A percentile compares a stretch with the other conserved stretches of the same genome.
These are phyloP conservation scores for Russula sp. DNA, from an alignment of 768 basidiomycete species.

Conservation along the genomic window DNA sequence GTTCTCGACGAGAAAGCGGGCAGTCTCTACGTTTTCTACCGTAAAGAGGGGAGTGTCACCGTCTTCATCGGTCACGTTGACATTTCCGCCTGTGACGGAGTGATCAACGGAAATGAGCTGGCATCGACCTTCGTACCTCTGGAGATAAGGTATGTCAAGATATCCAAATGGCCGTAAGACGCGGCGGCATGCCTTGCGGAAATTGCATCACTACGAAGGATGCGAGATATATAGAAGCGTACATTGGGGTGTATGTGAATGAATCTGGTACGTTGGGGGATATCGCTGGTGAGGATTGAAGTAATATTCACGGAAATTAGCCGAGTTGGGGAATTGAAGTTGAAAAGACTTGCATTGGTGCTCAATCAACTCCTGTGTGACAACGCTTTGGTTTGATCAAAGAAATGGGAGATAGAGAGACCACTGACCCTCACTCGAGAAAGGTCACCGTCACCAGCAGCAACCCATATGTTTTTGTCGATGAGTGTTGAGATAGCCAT, in stretches of 20 bases:
- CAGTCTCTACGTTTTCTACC: constrained; percentile 74
- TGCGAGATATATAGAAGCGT: constrained; percentile 20
- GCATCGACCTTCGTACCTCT: constrained; percentile 38
- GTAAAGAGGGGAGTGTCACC: constrained; percentile 91
- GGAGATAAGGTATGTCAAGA: constrained; percentile 73
- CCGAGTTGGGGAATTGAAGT: constrained; percentile 27
- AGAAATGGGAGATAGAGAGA: neutral
- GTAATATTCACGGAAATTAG: constrained; percentile 4
- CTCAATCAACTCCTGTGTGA: constrained; percentile 4
- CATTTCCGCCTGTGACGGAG: constrained; percentile 59
- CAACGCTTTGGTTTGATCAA: constrained; percentile 5
- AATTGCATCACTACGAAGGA: constrained; percentile 12
- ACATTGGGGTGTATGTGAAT: constrained; percentile 81
- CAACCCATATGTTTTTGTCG: constrained; percentile 82
- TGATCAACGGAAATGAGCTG: constrained; percentile 1
- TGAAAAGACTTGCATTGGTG: constrained; percentile 57
- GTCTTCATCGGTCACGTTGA: constrained; percentile 79
- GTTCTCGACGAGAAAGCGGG: constrained; percentile 67
- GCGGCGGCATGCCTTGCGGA: constrained; percentile 80
- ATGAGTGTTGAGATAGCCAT: constrained; percentile 29
- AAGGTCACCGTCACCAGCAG: constrained; percentile 85
- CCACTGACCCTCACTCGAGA: constrained; percentile 54
- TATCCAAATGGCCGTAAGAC: constrained; percentile 74
- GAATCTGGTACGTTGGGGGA: constrained; percentile 67
- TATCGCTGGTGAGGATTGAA: constrained; percentile 27